Evolutionary conservation across 2,329 filamentous ascomycete species (phyloP).

Genomic region (Fusarium tuaranense): DNA sequence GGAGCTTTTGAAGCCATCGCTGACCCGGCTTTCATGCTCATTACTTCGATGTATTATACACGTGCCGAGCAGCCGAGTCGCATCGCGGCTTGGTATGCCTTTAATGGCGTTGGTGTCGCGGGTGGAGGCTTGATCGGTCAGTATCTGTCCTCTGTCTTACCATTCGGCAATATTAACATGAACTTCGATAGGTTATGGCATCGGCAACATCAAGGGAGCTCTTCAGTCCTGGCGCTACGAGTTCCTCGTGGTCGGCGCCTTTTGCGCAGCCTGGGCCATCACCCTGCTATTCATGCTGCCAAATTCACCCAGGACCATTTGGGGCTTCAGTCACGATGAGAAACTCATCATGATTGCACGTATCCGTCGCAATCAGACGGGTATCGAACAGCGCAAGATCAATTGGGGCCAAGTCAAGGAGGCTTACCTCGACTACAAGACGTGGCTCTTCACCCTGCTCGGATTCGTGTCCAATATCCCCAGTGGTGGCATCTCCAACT

Average conservation of each 20-base stretch:
- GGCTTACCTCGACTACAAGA: constrained; percentile 68
- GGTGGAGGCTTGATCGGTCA: constrained; percentile 61
- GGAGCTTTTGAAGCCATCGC: constrained; percentile 72
- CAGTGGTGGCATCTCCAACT: constrained; percentile 72
- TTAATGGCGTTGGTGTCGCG: constrained; percentile 69
- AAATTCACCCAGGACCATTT: constrained; percentile 66
- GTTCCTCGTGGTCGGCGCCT: constrained; percentile 71
- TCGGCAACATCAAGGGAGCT: constrained; percentile 68
- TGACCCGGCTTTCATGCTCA: constrained; percentile 67
- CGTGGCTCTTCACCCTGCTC: constrained; percentile 68
- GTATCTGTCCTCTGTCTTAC: background rate
- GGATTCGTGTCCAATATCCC: constrained; percentile 65
- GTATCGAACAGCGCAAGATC: constrained; percentile 67
- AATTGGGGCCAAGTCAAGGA: constrained; percentile 67
- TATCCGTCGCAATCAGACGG: constrained; percentile 68
- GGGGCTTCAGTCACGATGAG: constrained; percentile 62
- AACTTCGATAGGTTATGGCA: constrained; percentile 59
- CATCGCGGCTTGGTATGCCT: constrained; percentile 70
- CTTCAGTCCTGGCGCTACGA: constrained; percentile 75
- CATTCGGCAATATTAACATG: background rate
- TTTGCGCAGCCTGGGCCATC: constrained; percentile 71
- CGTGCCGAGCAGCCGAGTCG: constrained; percentile 70
- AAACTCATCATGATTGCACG: constrained; percentile 67
- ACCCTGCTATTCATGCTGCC: constrained; percentile 68
- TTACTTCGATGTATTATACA: constrained; percentile 75